Conservation (phyloP, 495 filamentous ascomycete genomes). For the Friedmanniomyces endolithicus region DNA sequence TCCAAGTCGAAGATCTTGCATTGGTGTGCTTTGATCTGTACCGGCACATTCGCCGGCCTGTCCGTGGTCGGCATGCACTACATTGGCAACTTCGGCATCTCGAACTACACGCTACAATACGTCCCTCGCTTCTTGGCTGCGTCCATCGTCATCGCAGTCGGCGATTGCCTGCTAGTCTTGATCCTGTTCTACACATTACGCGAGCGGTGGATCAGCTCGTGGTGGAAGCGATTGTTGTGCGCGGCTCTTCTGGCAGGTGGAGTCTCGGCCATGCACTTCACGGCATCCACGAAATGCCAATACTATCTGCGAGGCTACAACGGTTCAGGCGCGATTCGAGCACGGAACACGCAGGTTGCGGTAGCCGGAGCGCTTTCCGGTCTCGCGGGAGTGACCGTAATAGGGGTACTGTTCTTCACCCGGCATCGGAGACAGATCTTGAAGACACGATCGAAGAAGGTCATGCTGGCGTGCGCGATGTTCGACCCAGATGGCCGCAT, state of each 20-base stretch:
- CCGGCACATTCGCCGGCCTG: slow-evolving; percentile 55
- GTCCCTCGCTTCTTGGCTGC: slow-evolving; percentile 46
- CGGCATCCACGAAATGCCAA: slow-evolving; percentile 55
- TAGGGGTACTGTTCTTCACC: slow-evolving; percentile 40
- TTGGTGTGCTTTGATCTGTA: slow-evolving; percentile 28
- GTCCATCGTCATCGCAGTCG: slow-evolving; percentile 57
- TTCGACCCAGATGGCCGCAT: slow-evolving; percentile 66
- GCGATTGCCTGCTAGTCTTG: slow-evolving; percentile 54
- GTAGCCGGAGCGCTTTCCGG: slow-evolving; percentile 11
- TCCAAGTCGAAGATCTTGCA: slow-evolving; percentile 3
- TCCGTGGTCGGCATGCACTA: slow-evolving; percentile 87
- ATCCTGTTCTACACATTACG: slow-evolving; percentile 65
- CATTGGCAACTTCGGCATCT: slow-evolving; percentile 67
- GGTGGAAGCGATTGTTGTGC: slow-evolving; percentile 58
- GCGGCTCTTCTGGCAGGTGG: slow-evolving; percentile 56
- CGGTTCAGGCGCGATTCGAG: slow-evolving; percentile 25
- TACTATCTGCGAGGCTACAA: slow-evolving; percentile 39
- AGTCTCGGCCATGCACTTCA: slow-evolving; percentile 85
- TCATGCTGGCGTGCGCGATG: slow-evolving; percentile 62
- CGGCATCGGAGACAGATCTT: slow-evolving; percentile 8
- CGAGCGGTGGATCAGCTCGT: slow-evolving; percentile 64
- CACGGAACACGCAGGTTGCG: slow-evolving; percentile 33
- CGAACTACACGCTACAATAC: slow-evolving; percentile 59
- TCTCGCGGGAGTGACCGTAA: slow-evolving; percentile 44
- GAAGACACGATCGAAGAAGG: slow-evolving; percentile 53